These are phyloP conservation scores for Apiospora saccharicola DNA, from an alignment of 2,329 filamentous ascomycete genomes.

Conservation along the genomic window DNA sequence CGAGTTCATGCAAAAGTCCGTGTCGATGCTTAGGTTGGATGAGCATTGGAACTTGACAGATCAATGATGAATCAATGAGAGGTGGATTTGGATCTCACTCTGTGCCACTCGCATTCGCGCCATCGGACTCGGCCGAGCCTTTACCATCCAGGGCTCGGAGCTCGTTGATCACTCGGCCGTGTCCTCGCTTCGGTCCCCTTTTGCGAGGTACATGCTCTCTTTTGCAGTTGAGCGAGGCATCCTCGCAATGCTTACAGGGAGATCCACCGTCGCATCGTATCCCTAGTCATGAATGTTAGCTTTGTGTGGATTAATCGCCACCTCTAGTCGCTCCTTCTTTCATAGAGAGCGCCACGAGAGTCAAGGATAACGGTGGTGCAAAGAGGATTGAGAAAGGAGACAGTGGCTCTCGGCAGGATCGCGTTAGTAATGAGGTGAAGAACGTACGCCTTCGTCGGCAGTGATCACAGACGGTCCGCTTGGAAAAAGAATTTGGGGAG, in stretches of 20 bases:
- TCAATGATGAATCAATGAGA: neutral
- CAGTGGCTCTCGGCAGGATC: constrained; percentile 25
- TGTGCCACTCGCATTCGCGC: constrained; percentile 25
- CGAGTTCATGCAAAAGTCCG: constrained; percentile 24
- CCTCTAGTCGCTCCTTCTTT: neutral
- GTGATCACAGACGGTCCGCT: constrained; percentile 54
- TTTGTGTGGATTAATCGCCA: neutral
- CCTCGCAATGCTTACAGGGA: constrained; percentile 68
- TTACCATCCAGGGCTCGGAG: constrained; percentile 59
- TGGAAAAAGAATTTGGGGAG: constrained; percentile 30
- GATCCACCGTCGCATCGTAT: constrained; percentile 54
- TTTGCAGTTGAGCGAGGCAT: constrained; percentile 67
- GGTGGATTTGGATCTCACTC: constrained; percentile 26
- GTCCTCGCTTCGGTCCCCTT: constrained; percentile 68
- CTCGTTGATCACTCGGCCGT: constrained; percentile 69
- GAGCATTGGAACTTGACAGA: constrained; percentile 1
- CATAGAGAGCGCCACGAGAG: neutral
- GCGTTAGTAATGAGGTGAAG: constrained; percentile 23
- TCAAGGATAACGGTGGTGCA: neutral
- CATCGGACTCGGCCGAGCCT: constrained; percentile 40
- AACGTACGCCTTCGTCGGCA: constrained; percentile 52
- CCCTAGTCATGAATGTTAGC: constrained; percentile 39
- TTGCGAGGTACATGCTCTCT: constrained; percentile 71
- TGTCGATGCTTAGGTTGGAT: constrained; percentile 25
- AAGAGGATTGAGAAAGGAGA: neutral